Evolutionary conservation across 148 eudicot species (phyloP).

Genomic region (Spergularia marina): DNA sequence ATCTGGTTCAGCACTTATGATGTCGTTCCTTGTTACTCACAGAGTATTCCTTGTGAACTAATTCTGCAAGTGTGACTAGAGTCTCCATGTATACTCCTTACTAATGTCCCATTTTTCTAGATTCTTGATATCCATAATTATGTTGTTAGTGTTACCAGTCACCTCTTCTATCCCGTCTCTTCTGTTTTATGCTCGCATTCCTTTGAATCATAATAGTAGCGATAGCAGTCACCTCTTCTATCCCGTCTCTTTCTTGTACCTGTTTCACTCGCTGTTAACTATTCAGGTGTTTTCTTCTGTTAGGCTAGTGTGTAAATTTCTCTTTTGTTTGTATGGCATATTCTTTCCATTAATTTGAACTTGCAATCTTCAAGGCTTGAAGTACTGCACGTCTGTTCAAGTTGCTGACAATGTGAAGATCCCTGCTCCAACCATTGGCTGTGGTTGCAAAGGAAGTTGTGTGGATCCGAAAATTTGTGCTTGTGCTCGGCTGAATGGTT

Average conservation of each 20-base stretch:
- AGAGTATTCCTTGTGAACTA: neutral
- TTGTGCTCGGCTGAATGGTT: conserved; percentile 75
- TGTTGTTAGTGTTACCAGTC: neutral
- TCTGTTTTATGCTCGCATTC: neutral
- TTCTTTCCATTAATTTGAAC: conserved; percentile 12
- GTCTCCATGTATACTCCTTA: no score
- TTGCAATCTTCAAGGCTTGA: conserved; percentile 45
- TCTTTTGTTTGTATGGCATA: neutral
- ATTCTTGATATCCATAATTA: neutral
- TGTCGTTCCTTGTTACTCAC: neutral
- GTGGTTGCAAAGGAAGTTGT: conserved; percentile 61
- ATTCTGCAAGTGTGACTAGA: no score
- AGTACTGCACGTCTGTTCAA: conserved; percentile 46
- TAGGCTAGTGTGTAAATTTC: no score
- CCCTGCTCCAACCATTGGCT: conserved; percentile 51
- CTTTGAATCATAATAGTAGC: neutral
- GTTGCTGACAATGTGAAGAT: conserved; percentile 45
- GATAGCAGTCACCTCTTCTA: no score
- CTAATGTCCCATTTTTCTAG: neutral
- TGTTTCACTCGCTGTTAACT: no score
- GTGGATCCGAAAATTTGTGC: conserved; percentile 59
- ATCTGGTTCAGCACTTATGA: neutral
- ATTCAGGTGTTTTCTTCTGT: no score
- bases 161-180: neutral
- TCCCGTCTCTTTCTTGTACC: no score